A percentile compares a stretch with the other conserved stretches of the same genome.
Conservation (phyloP, 2,329 filamentous ascomycete species). For the Colletotrichum spaethianum region DNA sequence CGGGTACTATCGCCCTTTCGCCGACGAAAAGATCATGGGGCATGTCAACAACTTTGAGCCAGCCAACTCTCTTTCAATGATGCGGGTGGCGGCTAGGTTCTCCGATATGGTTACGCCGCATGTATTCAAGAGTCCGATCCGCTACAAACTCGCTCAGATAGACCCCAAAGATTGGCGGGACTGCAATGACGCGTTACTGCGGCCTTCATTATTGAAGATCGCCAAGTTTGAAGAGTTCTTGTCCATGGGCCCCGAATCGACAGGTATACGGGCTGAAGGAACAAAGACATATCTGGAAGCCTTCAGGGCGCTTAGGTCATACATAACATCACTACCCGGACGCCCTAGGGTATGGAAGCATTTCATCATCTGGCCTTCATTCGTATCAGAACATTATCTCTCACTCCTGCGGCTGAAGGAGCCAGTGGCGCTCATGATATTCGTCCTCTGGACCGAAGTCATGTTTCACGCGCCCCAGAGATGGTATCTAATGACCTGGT, state of each 20-base stretch:
- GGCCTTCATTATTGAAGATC: slow-evolving; percentile 25
- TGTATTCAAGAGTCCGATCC: slow-evolving; percentile 36
- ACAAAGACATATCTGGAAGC: slow-evolving; percentile 19
- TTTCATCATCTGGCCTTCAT: slow-evolving; percentile 40
- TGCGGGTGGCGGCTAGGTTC: slow-evolving; percentile 38
- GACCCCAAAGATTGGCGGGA: slow-evolving; percentile 34
- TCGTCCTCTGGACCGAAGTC: slow-evolving; percentile 37
- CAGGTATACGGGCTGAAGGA: slow-evolving; percentile 17
- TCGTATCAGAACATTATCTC: slow-evolving; percentile 38
- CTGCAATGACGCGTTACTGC: slow-evolving; percentile 14
- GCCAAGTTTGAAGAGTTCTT: slow-evolving; percentile 33
- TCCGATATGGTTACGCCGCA: slow-evolving; percentile 35
- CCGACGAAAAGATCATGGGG: slow-evolving; percentile 38
- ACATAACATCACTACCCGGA: slow-evolving; percentile 32
- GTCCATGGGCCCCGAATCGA: slow-evolving; percentile 19
- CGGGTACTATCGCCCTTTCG: slow-evolving; percentile 40
- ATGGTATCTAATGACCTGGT: slow-evolving; percentile 41
- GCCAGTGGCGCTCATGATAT: slow-evolving; percentile 38
- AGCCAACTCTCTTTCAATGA: slow-evolving; percentile 26
- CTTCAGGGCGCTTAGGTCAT: slow-evolving; percentile 32
- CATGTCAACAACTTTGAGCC: slow-evolving; percentile 33
- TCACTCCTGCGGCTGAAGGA: slow-evolving; percentile 26
- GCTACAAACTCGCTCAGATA: slow-evolving; percentile 35
- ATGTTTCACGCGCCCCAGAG: slow-evolving; percentile 32
- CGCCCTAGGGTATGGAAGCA: slow-evolving; percentile 40